These are phyloP conservation scores for Phytophthora melonis DNA, from an alignment of 352 stramenopile species.

Conservation along the genomic window DNA sequence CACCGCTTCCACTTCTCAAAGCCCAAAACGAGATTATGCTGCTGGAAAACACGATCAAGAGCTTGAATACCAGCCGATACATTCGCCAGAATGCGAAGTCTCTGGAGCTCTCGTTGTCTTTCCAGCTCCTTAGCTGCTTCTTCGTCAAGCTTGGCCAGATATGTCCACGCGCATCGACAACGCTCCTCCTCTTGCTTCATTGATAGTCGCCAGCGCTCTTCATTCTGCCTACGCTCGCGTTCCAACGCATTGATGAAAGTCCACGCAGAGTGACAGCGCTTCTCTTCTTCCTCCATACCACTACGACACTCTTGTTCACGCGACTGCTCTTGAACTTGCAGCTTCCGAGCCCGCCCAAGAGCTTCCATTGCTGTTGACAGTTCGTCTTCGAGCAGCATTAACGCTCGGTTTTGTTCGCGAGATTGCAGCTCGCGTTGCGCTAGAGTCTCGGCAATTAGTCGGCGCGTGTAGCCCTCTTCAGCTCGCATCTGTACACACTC, in stretches of 20 bases:
- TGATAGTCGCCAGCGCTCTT: conserved; percentile 16
- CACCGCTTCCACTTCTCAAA: conserved; percentile 24
- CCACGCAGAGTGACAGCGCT: conserved; percentile 18
- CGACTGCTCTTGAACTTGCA: conserved; percentile 11
- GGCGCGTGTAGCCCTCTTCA: conserved; percentile 52
- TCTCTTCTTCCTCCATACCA: conserved; percentile 37
- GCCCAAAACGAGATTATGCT: conserved; percentile 4
- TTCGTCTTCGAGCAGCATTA: conserved; percentile 52
- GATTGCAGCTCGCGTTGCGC: conserved; percentile 26
- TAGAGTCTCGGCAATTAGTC: conserved; percentile 34
- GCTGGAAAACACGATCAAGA: conserved; percentile 13
- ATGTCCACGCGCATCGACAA: conserved; percentile 27
- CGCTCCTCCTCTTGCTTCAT: conserved; percentile 31
- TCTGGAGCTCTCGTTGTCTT: conserved; percentile 8
- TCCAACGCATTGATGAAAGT: conserved; percentile 5
- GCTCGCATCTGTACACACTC: conserved; percentile 55
- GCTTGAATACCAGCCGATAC: conserved; percentile 15
- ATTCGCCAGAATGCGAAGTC: neutral
- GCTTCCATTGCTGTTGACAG: conserved; percentile 10
- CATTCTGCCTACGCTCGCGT: conserved; percentile 15
- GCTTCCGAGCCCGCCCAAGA: conserved; percentile 6
- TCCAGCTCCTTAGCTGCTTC: conserved; percentile 7
- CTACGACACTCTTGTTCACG: conserved; percentile 6
- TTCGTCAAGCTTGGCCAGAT: conserved; percentile 7
- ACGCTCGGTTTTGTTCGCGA: conserved; percentile 28